Evolutionary conservation across 148 eudicot species (phyloP), one percentile per base, ranked within the genome.

Genomic region (Beta vulgaris): DNA sequence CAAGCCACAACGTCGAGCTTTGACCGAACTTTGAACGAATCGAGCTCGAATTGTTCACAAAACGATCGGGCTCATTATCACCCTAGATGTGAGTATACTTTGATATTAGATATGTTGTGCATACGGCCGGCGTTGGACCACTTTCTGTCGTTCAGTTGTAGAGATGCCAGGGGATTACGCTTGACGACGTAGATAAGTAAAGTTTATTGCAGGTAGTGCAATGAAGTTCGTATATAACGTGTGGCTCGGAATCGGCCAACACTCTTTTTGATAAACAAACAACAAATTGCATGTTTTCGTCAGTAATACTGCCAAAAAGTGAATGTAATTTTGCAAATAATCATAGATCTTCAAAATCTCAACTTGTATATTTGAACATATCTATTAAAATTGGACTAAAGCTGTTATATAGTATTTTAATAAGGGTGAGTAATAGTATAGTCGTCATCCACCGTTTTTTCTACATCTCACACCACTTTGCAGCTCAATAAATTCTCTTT

Each of bases 211-310:
- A 49, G 49, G 23, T 13, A 25, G 43, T 43, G 64, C 69, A 68
- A 73, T 26, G 61, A 68, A 79, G 68, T 13, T 73, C 6, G 19
- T 18, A 67, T 58, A 23, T 3, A 57, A 55, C 68, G 31, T 66
- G 77, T 79, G 82, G 82, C 55, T 19, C 51, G 34, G 9, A 74
- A 46, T 58, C 48, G 26, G 73, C 74, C 78, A 79, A 74, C 78
- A 59, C 28, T 59, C n/a, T 13, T 37, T 25, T 44, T 15, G 40
- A 73, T 73, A 74, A 68, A 26, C 70, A 36, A 67, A 46, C 64
- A 78, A 54, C 68, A 74, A 53, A 68, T 46, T 74, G 71, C 74
- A 74, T 58, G 73, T 9, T 66, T 65, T 78, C 23, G 42, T 42
- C 31, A 34, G 29, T 73, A 53, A 79, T 66, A 73, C 19, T 0